Evolutionary conservation across 352 stramenopile species (phyloP).

Genomic region (Phytopythium montanum): DNA sequence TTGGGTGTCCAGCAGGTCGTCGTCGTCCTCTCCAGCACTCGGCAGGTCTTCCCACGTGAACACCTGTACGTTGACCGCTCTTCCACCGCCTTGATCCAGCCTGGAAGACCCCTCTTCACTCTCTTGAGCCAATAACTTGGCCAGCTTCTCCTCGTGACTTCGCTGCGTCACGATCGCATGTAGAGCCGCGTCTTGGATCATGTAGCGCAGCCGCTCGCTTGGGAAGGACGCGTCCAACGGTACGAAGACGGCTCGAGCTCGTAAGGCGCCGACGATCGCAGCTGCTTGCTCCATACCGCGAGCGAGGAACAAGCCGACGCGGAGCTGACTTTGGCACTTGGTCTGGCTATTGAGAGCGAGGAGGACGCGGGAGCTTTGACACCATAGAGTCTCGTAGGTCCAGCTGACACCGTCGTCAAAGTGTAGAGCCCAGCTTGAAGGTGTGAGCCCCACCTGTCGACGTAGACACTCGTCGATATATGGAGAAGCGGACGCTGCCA

Average conservation of each 20-base stretch:
- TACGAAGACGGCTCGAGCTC: conserved; percentile 34
- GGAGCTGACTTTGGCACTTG: conserved; percentile 5
- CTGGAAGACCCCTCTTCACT: not conserved
- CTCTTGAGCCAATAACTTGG: conserved; percentile 11
- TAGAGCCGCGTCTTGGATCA: conserved; percentile 34
- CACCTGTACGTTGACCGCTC: conserved; percentile 9
- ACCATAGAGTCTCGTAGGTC: conserved; percentile 41
- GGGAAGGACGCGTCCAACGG: conserved; percentile 46
- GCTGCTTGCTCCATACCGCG: conserved; percentile 39
- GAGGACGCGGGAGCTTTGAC: conserved; percentile 19
- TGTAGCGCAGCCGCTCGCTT: conserved; percentile 41
- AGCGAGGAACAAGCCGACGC: conserved; percentile 40
- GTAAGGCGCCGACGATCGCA: conserved; percentile 37
- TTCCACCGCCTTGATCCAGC: not conserved
- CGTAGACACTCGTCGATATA: conserved; percentile 40
- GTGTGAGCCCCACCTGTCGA: conserved; percentile 26
- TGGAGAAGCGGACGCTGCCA: conserved; percentile 1
- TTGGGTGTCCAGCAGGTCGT: not conserved
- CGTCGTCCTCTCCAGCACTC: not conserved
- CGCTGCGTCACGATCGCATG: conserved; percentile 39
- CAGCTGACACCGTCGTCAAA: conserved; percentile 38
- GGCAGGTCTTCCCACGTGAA: conserved; percentile 32
- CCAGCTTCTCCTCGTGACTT: conserved; percentile 20
- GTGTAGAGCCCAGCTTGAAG: conserved; percentile 24
- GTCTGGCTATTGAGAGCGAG: conserved; percentile 7